These are phyloP conservation scores for Kwoniella dejecticola DNA, from an alignment of 768 basidiomycete genomes.

Conservation along the genomic window DNA sequence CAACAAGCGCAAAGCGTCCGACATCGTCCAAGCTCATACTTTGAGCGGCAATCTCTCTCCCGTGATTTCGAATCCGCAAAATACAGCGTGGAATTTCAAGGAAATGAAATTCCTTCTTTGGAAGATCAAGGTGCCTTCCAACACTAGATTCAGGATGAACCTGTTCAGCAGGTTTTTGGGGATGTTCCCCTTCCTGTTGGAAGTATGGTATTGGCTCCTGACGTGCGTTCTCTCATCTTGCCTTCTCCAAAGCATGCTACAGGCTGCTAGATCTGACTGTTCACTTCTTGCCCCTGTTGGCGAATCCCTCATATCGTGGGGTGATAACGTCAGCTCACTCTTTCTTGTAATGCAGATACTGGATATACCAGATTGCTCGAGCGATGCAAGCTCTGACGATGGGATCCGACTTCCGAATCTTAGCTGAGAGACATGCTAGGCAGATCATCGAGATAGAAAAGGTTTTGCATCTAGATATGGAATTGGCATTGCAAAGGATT, in stretches of 20 bases:
- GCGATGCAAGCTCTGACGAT: constrained; percentile 46
- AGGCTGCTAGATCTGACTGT: too few species aligned
- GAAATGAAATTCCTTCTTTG: constrained; percentile 31
- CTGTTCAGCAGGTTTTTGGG: constrained; percentile 36
- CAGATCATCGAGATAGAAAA: constrained; percentile 35
- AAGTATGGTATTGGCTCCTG: constrained; percentile 50
- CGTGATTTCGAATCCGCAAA: constrained; percentile 1
- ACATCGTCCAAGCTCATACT: constrained; percentile 35
- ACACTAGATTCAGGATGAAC: constrained; percentile 35
- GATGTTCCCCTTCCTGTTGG: constrained; percentile 48
- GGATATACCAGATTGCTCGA: constrained; percentile 47
- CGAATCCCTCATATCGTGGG: too few species aligned
- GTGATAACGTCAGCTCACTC: too few species aligned
- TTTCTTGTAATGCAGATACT: constrained; percentile 28
- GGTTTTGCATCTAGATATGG: constrained; percentile 38
- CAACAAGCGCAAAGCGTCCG: constrained; percentile 34
- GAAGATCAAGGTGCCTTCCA: constrained; percentile 37
- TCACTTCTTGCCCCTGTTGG: too few species aligned
- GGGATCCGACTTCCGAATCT: constrained; percentile 32
- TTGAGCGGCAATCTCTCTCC: neutral
- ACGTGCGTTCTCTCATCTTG: constrained; percentile 31
- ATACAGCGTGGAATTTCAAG: constrained; percentile 17
- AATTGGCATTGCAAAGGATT: constrained; percentile 34
- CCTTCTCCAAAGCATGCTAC: neutral
- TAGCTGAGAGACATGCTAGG: constrained; percentile 40